These are phyloP conservation scores for Manihot esculenta DNA, from an alignment of 441 rosid genomes.

Conservation along the genomic window DNA sequence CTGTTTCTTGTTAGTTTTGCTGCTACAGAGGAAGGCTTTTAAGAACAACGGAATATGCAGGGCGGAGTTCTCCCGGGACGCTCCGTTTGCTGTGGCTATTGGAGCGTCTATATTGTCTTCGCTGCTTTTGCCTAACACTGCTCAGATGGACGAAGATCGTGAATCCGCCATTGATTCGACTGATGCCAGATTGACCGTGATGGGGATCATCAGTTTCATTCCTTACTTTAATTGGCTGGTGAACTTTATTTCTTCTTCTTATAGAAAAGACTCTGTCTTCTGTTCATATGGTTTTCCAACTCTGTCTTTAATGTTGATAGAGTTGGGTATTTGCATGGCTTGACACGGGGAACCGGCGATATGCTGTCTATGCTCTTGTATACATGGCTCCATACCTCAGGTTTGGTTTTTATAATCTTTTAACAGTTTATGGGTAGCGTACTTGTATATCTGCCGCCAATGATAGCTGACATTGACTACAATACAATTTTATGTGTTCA, in stretches of 20 bases:
- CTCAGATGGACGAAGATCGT: conserved; percentile 36
- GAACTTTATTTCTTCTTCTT: not conserved
- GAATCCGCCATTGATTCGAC: conserved; percentile 52
- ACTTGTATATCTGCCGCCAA: not conserved
- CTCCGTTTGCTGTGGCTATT: conserved; percentile 71
- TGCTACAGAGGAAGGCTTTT: conserved; percentile 7
- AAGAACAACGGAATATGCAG: conserved; percentile 43
- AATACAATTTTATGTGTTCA: no score
- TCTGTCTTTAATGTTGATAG: conserved; percentile 33
- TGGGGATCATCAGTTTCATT: conserved; percentile 87
- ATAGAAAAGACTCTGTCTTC: not conserved
- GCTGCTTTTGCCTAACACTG: conserved; percentile 50
- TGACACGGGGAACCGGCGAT: conserved; percentile 83
- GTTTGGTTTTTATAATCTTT: conserved; percentile 31
- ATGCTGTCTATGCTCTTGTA: conserved; percentile 65
- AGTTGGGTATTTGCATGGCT: conserved; percentile 99
- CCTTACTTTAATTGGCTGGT: conserved; percentile 99
- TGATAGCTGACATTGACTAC: not conserved
- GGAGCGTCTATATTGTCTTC: conserved; percentile 81
- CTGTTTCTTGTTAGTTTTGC: no score
- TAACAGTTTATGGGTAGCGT: not conserved
- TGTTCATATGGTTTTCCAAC: not conserved
- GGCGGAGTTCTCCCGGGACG: conserved; percentile 69
- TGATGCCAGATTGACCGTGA: conserved; percentile 74
- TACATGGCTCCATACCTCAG: conserved; percentile 86